These are phyloP conservation scores for Penicillium pancosmium DNA, from an alignment of 495 filamentous ascomycete species.

Conservation along the genomic window DNA sequence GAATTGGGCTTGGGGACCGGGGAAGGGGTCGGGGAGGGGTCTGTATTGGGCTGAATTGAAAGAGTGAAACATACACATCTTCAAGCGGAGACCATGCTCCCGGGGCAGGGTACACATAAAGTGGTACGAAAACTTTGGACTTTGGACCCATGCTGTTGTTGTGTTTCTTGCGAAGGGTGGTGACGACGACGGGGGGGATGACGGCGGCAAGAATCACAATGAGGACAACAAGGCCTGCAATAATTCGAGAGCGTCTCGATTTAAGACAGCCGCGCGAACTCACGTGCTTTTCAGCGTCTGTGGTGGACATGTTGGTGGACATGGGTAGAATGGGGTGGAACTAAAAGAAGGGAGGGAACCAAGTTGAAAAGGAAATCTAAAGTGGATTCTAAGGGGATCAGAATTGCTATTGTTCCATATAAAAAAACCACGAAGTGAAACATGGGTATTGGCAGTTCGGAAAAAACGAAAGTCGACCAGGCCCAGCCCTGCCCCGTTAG, in stretches of 20 bases:
- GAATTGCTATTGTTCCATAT: constrained; percentile 12
- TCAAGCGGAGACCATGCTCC: constrained; percentile 54
- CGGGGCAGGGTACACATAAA: constrained; percentile 58
- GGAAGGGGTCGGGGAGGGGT: constrained; percentile 15
- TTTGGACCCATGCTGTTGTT: constrained; percentile 45
- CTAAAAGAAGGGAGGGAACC: constrained; percentile 18
- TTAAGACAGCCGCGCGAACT: constrained; percentile 36
- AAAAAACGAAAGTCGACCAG: constrained; percentile 8
- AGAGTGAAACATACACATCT: constrained; percentile 43
- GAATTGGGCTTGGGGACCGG: constrained; percentile 13
- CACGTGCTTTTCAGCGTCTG: constrained; percentile 41
- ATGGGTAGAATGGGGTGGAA: constrained; percentile 9
- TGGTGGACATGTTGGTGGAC: constrained; percentile 22
- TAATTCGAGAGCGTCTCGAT: constrained; percentile 33
- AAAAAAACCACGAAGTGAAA: constrained; percentile 7
- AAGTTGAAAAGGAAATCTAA: constrained; percentile 19
- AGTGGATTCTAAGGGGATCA: constrained; percentile 24
- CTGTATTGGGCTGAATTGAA: constrained; percentile 17
- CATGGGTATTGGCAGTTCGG: constrained; percentile 3
- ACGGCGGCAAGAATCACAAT: constrained; percentile 39
- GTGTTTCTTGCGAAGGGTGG: constrained; percentile 34
- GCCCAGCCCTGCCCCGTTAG: constrained; percentile 5
- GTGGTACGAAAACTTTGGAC: constrained; percentile 53
- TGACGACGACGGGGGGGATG: constrained; percentile 40
- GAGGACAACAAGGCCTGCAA: constrained; percentile 28